Evolutionary conservation across 371 early-diverging fungal species (phyloP).

Genomic region (Mortierella sp.): DNA sequence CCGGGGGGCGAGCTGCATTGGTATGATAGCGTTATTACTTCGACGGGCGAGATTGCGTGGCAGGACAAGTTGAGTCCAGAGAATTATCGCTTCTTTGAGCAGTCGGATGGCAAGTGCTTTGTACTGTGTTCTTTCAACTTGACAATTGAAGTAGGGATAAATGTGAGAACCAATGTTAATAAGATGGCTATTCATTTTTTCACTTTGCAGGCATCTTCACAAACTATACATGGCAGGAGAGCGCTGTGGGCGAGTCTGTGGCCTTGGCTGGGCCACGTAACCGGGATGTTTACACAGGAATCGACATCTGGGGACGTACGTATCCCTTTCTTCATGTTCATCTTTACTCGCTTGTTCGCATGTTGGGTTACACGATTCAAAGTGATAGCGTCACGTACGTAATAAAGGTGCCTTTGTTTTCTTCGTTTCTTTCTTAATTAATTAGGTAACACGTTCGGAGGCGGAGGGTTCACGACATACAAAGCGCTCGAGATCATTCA

Average conservation of each 20-base stretch:
- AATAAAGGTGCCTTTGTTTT: background rate
- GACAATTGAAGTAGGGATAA: background rate
- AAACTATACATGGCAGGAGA: constrained; percentile 75
- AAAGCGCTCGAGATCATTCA: constrained; percentile 63
- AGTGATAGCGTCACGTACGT: background rate
- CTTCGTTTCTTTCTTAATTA: background rate
- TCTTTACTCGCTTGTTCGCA: background rate
- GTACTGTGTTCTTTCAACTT: background rate
- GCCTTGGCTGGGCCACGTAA: constrained; percentile 54
- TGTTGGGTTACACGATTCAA: background rate
- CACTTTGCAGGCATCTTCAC: constrained; percentile 66
- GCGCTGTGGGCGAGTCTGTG: constrained; percentile 56
- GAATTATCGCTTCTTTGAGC: constrained; percentile 67
- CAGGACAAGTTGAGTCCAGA: constrained; percentile 66
- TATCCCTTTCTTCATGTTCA: background rate
- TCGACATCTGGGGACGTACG: constrained; percentile 77
- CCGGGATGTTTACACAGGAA: constrained; percentile 71
- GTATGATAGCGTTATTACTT: constrained; percentile 59
- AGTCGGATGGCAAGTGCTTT: constrained; percentile 61
- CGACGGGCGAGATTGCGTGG: constrained; percentile 62
- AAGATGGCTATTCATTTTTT: background rate
- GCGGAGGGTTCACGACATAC: constrained; percentile 67
- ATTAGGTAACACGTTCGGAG: constrained; percentile 67
- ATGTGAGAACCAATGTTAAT: background rate
- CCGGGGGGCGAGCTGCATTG: constrained; percentile 68